These are phyloP conservation scores for Sphenostylis stenocarpa DNA, from an alignment of 306 rosid genomes.

Conservation along the genomic window DNA sequence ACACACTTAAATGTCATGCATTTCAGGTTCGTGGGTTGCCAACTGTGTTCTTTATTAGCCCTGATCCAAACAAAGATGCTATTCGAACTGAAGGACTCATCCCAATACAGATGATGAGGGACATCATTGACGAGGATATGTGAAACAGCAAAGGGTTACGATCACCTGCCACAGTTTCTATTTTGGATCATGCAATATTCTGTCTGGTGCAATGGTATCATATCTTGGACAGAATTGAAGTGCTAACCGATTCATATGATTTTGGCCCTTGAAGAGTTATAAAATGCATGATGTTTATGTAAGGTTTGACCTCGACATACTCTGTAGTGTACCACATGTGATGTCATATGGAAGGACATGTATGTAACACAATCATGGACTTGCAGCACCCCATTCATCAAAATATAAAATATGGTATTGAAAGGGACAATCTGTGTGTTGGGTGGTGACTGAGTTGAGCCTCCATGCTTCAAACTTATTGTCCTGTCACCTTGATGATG, in stretches of 20 bases:
- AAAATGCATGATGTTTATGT: conserved; percentile 26
- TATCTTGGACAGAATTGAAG: conserved; percentile 28
- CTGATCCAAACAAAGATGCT: conserved; percentile 82
- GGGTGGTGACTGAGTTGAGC: conserved; percentile 19
- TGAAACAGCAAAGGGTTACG: conserved; percentile 35
- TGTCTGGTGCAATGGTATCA: conserved; percentile 35
- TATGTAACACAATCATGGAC: conserved; percentile 7
- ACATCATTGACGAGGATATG: conserved; percentile 75
- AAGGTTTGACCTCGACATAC: conserved; percentile 27
- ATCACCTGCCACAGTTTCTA: conserved; percentile 16
- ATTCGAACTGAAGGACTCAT: conserved; percentile 90
- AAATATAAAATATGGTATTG: conserved; percentile 24
- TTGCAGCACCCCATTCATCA: conserved; percentile 30
- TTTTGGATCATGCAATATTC: conserved; percentile 33
- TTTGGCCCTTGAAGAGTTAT: conserved; percentile 14
- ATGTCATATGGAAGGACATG: conserved; percentile 26
- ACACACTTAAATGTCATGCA: not conserved
- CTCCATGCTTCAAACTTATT: not conserved
- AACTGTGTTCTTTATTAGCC: conserved; percentile 74
- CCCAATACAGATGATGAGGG: conserved; percentile 94
- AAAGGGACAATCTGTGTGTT: not conserved
- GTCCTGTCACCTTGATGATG: not conserved
- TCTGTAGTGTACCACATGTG: conserved; percentile 35
- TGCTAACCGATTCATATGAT: conserved; percentile 35
- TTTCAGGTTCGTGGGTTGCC: conserved; percentile 91